Base-by-base conservation (phyloP, 2,329 filamentous ascomycete species). In the Penicillium concentricum region DNA sequence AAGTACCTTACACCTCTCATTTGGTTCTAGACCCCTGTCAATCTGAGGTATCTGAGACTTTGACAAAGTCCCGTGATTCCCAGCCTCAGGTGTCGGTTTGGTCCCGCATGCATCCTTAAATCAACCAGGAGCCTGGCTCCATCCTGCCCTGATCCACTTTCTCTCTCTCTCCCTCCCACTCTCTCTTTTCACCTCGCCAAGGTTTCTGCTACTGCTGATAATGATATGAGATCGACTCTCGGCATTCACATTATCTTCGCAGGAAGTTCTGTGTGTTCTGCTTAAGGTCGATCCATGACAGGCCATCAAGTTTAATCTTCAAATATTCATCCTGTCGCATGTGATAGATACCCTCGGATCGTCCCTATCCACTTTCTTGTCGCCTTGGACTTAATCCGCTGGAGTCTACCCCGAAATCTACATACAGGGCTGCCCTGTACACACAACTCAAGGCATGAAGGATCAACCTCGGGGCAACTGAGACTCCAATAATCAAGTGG, bases 391-490 rank as follows among this genome's bases (percentile, higher is more conserved):
- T 35, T n/a, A 18, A 45, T 51, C 49, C 12, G 18, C 39, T n/a
- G 30, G 16, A 45, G 39, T 43, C 18, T 32, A 32, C 8, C 49
- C 38, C 30, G 26, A 44, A 13, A 35, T 34, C 24, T 22, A 35
- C n/a, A 28, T 42, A 43, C 52, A 43, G 52, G 52, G 30, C 45
- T 28, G 16, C 41, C 52, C 45, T 54, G 52, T 54, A 49, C 45
- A 42, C 22, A 16, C 35, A 54, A 49, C 28, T 9, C 44, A 15
- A 56, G 53, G 53, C 53, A 56, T 56, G 54, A 57, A 61, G 53
- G 38, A 54, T 54, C 45, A 26, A 47, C 13, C 26, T 22, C 9
- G 28, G 38, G 24, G 38, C 34, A 51, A 51, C 37, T 50, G 35
- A 38, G 35, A 54, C 39, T 52, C 41, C 34, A 52, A 54, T 44